These are phyloP conservation scores for Verruconis gallopava DNA, from an alignment of 2,329 filamentous ascomycete species.

Conservation along the genomic window DNA sequence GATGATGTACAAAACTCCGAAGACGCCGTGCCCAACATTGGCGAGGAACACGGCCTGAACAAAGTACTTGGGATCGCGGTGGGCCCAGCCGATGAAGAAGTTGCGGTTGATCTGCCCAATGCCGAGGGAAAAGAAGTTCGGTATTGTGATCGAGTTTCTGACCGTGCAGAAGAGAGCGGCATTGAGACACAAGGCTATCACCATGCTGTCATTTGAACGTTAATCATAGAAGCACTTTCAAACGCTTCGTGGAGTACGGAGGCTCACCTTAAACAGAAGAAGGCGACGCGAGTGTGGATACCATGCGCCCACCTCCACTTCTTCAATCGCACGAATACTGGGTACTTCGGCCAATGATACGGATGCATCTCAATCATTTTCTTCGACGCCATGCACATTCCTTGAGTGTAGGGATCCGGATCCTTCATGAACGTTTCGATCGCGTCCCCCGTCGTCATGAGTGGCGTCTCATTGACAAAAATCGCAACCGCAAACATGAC, in stretches of 20 bases:
- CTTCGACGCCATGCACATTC: conserved; percentile 11
- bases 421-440: conserved; percentile 16
- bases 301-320: conserved; percentile 5
- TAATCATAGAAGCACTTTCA: not conserved
- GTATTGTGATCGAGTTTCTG: conserved; percentile 2
- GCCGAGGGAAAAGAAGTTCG: conserved; percentile 6
- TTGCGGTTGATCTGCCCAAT: conserved; percentile 8
- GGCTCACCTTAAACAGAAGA: conserved; percentile 5
- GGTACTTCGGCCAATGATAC: conserved; percentile 4
- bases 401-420: conserved; percentile 15
- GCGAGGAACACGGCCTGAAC: conserved; percentile 18
- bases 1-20: conserved; percentile 16
- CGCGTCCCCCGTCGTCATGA: conserved; percentile 20
- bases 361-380: conserved; percentile 5
- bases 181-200: conserved; percentile 7
- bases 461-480: conserved; percentile 12
- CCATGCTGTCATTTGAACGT: conserved; percentile 1
- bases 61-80: conserved; percentile 4
- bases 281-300: conserved; percentile 5
- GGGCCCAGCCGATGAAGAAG: conserved; percentile 10
- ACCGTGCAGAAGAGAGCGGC: conserved; percentile 9
- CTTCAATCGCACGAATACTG: conserved; percentile 3
- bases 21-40: conserved; percentile 32
- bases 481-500: conserved; percentile 16
- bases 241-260: not conserved